Base-by-base conservation (phyloP, 139 green algal genomes). In the Deuterostichococcus epilithicus region DNA sequence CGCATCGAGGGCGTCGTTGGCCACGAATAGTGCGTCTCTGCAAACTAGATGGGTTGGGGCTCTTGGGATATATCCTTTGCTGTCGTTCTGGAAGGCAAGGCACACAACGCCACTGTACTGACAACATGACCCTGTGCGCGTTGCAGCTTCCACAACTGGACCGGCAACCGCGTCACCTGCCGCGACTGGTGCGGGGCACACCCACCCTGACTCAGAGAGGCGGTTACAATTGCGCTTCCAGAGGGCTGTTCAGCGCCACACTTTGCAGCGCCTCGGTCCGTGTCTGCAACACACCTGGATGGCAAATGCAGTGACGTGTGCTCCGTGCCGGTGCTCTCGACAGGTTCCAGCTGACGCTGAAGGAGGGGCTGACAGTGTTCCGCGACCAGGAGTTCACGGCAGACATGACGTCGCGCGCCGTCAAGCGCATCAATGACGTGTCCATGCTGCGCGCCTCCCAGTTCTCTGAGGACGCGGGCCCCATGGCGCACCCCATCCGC, bases 331-430 rank as follows among this genome's bases (percentile, higher is more conserved):
- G n/a, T n/a, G n/a, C n/a, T n/a, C n/a, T n/a, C n/a, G n/a, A n/a
- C n/a, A n/a, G n/a, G 79, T 97, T 97, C 87, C 95, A 99, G 88
- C 92, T 99, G 18, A 97, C 90, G 0, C 90, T 99, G 36, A 99
- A 99, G 86, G 95, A 98, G 83, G 95, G 95, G 0, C 92, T 99
- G 39, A 99, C 96, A 1, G 96, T 99, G 36, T 99, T 93, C 87
- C 83, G 95, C 33, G 94, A 97, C 76, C 87, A 94, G 86, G 93
- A 97, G 83, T 99, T 99, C 82, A 89, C 78, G 15, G 85, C 91
- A 30, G 95, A 98, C 90, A 95, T 98, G 92, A 98, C 96, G 90
- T 90, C 82, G 44, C 86, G 90, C 6, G 79, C 90, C 8, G 96
- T 99, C 39, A 96, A 98, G 91, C 90, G 96, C 65, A 97, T 99